Conservation (phyloP, 768 basidiomycete species). For the Guyanaporus albipodus region DNA sequence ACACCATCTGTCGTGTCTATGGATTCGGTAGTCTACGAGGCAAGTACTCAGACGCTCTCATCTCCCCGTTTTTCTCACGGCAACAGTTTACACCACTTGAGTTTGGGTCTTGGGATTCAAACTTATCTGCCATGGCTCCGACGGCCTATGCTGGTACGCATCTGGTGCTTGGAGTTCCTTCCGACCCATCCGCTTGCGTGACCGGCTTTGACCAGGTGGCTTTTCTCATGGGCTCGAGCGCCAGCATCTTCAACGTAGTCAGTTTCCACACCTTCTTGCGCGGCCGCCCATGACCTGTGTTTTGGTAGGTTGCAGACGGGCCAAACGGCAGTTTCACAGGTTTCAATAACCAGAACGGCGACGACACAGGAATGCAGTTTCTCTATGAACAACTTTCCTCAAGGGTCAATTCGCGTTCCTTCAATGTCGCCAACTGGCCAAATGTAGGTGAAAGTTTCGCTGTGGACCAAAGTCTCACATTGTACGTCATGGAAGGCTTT, state of each 20-base stretch:
- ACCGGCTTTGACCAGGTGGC: constrained; percentile 70
- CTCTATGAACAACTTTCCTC: constrained; percentile 46
- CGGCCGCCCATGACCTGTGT: background rate
- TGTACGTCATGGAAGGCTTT: constrained; percentile 38
- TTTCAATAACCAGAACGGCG: constrained; percentile 10
- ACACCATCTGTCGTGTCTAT: constrained; percentile 37
- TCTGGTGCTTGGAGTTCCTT: constrained; percentile 52
- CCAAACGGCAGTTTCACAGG: constrained; percentile 34
- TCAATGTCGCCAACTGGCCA: constrained; percentile 69
- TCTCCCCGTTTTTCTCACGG: constrained; percentile 1
- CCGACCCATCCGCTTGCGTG: constrained; percentile 57
- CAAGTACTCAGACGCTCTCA: constrained; percentile 27
- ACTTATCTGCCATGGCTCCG: constrained; percentile 65
- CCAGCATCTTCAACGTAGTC: constrained; percentile 61
- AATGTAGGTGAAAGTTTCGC: constrained; percentile 33
- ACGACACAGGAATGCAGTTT: constrained; percentile 36
- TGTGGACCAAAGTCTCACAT: background rate
- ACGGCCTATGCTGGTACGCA: constrained; percentile 62
- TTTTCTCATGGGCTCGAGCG: constrained; percentile 74
- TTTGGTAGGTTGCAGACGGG: constrained; percentile 48
- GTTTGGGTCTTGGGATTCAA: constrained; percentile 72
- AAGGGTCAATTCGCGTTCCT: constrained; percentile 44
- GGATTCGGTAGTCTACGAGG: constrained; percentile 55
- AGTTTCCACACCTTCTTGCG: background rate
- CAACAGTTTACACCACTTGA: constrained; percentile 58